These are phyloP conservation scores for Peniophora sp. DNA, from an alignment of 1,284 basidiomycete genomes.

Conservation along the genomic window DNA sequence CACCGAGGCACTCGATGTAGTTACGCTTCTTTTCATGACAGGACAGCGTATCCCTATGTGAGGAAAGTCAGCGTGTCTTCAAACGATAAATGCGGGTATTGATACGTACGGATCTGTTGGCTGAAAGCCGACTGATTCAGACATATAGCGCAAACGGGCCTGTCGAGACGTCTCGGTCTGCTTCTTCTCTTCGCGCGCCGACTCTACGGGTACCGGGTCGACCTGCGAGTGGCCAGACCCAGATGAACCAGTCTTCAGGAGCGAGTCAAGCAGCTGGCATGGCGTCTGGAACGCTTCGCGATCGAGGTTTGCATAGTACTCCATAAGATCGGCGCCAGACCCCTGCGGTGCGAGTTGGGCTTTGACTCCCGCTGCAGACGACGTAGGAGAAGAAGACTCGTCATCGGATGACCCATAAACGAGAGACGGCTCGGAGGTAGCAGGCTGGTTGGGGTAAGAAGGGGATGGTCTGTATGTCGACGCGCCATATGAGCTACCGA, in stretches of 20 bases:
- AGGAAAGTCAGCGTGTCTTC: not conserved
- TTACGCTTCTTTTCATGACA: conserved; percentile 70
- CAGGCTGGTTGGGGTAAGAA: too few relatives aligned
- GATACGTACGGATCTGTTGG: conserved; percentile 50
- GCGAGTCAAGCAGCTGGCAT: conserved; percentile 48
- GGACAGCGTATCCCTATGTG: conserved; percentile 53
- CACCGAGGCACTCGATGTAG: conserved; percentile 57
- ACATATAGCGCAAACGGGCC: conserved; percentile 42
- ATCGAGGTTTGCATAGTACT: conserved; percentile 19
- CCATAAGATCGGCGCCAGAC: conserved; percentile 14
- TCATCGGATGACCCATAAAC: too few relatives aligned
- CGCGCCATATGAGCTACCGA: too few relatives aligned
- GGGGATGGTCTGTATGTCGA: too few relatives aligned
- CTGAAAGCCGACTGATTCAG: conserved; percentile 46
- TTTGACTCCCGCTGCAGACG: too few relatives aligned
- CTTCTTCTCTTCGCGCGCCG: conserved; percentile 1
- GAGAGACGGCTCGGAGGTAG: too few relatives aligned
- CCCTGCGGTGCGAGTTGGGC: too few relatives aligned
- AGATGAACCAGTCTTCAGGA: conserved; percentile 11
- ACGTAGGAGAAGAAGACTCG: too few relatives aligned
- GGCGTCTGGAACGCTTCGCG: conserved; percentile 54
- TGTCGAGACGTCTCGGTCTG: conserved; percentile 38
- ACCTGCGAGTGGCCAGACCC: not conserved
- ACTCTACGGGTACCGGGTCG: conserved; percentile 2
- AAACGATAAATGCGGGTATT: not conserved